A percentile compares a stretch with the other conserved stretches of the same genome.
phyloP scores from a whole-genome alignment of 2,329 filamentous ascomycete genomes.

The Ophiostoma piceae region DNA sequence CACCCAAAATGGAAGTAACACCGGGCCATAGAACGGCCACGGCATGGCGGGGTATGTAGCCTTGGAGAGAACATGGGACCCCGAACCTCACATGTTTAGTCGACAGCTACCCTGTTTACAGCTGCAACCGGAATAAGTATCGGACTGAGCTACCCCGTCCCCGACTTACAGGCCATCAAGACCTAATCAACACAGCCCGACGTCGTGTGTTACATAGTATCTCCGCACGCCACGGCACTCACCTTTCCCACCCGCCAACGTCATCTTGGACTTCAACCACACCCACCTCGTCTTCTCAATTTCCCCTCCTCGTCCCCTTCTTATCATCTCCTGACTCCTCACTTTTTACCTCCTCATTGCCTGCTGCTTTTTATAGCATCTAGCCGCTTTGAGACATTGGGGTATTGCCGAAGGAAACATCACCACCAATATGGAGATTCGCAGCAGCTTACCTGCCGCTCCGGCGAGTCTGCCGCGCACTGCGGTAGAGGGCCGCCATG shows the following conservation, averaged over 20 bases:
- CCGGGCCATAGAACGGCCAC: background rate
- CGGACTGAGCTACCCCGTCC: constrained; percentile 6
- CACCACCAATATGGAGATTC: background rate
- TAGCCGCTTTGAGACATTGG: constrained; percentile 7
- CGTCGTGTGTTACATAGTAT: background rate
- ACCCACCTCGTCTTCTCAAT: background rate
- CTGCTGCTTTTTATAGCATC: background rate
- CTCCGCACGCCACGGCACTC: background rate
- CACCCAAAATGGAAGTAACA: constrained; percentile 8
- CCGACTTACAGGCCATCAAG: background rate
- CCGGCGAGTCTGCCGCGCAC: constrained; percentile 18
- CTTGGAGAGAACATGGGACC: background rate
- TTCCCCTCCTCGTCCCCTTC: background rate
- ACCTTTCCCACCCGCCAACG: background rate
- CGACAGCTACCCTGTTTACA: background rate
- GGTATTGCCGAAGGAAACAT: background rate
- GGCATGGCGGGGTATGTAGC: constrained; percentile 5
- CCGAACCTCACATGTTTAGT: background rate
- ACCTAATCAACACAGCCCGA: background rate
- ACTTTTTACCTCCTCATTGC: background rate
- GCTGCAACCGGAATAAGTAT: background rate
- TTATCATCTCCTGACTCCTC: background rate
- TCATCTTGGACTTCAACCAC: background rate
- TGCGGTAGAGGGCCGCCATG: constrained; percentile 35
- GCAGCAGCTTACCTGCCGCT: background rate